These are phyloP conservation scores for Moricandia arvensis DNA, from an alignment of 345 rosid species.

Conservation along the genomic window DNA sequence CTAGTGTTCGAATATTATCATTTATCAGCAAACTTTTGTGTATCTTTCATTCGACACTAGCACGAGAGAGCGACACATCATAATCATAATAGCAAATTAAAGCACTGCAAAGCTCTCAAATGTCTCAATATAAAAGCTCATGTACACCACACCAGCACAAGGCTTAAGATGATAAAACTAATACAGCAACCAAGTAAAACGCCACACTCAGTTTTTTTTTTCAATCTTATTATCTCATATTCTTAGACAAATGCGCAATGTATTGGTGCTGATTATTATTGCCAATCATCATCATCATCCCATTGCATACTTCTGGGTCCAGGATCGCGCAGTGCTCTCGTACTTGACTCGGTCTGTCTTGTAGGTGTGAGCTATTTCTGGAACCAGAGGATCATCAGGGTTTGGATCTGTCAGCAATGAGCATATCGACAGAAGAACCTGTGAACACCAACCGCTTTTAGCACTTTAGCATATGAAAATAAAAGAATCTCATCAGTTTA, in stretches of 20 bases:
- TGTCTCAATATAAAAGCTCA: constrained; percentile 28
- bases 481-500: not conserved
- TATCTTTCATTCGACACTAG: not conserved
- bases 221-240: constrained; percentile 7
- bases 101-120: not conserved
- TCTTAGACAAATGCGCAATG: constrained; percentile 17
- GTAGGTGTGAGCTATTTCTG: constrained; percentile 69
- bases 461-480: not conserved
- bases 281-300: constrained; percentile 34
- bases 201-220: constrained; percentile 8
- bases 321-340: constrained; percentile 60
- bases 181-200: constrained; percentile 14
- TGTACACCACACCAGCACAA: constrained; percentile 25
- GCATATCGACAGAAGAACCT: constrained; percentile 75
- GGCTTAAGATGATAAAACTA: constrained; percentile 3
- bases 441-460: constrained; percentile 10
- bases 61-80: not conserved
- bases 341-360: constrained; percentile 66
- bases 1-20: not conserved
- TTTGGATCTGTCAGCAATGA: constrained; percentile 70
- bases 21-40: not conserved
- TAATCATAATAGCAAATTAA: not conserved
- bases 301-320: constrained; percentile 78
- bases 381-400: constrained; percentile 73
- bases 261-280: not conserved